Evolutionary conservation across 768 basidiomycete genomes (phyloP).

Genomic region (Tricholoma bakamatsutake): DNA sequence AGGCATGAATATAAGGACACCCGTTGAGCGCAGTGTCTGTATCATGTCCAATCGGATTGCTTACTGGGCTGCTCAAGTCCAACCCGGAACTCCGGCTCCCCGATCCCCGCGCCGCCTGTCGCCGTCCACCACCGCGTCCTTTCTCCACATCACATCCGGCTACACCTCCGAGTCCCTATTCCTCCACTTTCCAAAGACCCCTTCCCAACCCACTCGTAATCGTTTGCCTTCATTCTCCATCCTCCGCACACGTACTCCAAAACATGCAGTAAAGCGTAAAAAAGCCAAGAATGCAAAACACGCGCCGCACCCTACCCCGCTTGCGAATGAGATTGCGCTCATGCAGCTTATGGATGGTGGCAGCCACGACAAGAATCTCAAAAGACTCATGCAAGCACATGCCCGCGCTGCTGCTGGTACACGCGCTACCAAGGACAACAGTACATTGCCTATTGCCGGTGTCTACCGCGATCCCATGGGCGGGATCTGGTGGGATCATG

Average conservation of each 20-base stretch:
- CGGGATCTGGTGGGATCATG: constrained; percentile 65
- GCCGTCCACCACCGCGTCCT: constrained; percentile 34
- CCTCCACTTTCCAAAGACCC: constrained; percentile 50
- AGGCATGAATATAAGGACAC: no score
- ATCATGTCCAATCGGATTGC: no score
- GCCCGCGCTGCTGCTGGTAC: constrained; percentile 37
- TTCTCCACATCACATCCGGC: constrained; percentile 46
- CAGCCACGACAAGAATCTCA: constrained; percentile 44
- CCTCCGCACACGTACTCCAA: constrained; percentile 30
- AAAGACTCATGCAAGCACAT: constrained; percentile 48
- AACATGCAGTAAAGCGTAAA: constrained; percentile 50
- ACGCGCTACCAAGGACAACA: constrained; percentile 2
- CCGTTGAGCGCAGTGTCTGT: no score
- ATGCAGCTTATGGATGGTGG: constrained; percentile 71
- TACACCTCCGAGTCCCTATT: constrained; percentile 66
- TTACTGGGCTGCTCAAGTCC: constrained; percentile 59
- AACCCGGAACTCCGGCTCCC: constrained; percentile 61
- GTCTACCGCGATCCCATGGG: constrained; percentile 58
- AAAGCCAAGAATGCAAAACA: constrained; percentile 32
- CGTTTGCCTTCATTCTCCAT: constrained; percentile 49
- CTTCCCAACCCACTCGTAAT: constrained; percentile 29
- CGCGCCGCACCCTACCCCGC: constrained; percentile 30
- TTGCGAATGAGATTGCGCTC: constrained; percentile 60
- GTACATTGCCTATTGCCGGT: constrained; percentile 34
- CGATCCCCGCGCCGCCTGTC: constrained; percentile 28